phyloP scores from a whole-genome alignment of 2,329 filamentous ascomycete species.

The Sordariomycetes sp. region DNA sequence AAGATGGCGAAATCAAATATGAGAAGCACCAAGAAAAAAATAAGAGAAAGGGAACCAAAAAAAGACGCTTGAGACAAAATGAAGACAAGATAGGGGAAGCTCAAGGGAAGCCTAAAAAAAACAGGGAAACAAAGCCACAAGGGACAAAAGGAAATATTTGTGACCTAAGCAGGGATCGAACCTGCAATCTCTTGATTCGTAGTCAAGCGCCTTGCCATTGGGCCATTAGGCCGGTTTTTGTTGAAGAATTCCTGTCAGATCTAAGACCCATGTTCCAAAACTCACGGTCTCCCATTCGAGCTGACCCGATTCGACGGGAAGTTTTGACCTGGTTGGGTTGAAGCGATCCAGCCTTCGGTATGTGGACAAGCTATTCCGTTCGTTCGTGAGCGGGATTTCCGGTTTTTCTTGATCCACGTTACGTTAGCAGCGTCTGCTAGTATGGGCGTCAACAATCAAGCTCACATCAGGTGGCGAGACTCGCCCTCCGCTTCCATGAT shows the following conservation, averaged over 20 bases:
- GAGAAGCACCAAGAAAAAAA: neutral
- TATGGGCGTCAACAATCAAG: neutral
- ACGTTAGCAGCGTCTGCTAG: neutral
- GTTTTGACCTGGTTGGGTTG: neutral
- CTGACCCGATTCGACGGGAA: no score
- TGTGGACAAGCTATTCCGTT: neutral
- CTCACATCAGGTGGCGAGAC: neutral
- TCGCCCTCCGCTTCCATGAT: no score
- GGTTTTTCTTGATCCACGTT: neutral
- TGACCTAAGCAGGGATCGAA: neutral
- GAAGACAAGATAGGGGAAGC: no score
- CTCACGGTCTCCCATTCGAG: no score
- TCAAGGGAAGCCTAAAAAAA: neutral
- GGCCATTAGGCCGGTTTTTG: neutral
- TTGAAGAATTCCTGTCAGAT: neutral
- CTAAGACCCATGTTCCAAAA: no score
- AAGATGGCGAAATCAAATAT: neutral
- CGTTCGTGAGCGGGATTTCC: neutral
- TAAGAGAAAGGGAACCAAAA: neutral
- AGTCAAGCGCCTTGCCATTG: neutral
- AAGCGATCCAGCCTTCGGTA: neutral
- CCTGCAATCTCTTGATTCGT: neutral
- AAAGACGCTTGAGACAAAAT: no score
- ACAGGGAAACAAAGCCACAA: neutral
- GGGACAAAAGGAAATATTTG: neutral